Percentiles rank a stretch among this genome's conserved stretches.
Conservation (phyloP, 345 rosid species). For the Luvunga scandens region DNA sequence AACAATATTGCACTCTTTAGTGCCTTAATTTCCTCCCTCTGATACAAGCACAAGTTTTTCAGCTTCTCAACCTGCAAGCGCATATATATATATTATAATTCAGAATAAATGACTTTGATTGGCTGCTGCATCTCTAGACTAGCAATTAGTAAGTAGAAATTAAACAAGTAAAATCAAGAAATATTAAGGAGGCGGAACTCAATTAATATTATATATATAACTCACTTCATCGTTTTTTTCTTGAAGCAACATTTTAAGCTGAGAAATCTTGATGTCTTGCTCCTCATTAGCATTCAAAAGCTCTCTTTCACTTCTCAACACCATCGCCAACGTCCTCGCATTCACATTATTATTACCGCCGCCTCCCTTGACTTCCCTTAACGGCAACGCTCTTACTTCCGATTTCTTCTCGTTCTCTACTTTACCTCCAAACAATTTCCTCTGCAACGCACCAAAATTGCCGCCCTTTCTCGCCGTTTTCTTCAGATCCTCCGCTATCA, state of each 20-base stretch:
- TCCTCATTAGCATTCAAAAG: constrained; percentile 72
- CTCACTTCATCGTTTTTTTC: constrained; percentile 71
- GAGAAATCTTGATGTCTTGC: constrained; percentile 53
- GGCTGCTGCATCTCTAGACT: too few relatives aligned
- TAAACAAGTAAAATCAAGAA: neutral
- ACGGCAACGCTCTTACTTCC: constrained; percentile 61
- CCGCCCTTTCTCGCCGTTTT: constrained; percentile 52
- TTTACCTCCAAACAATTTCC: constrained; percentile 70
- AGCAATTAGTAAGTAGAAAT: too few relatives aligned
- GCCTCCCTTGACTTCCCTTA: constrained; percentile 63
- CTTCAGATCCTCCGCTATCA: constrained; percentile 68
- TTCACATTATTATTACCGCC: constrained; percentile 13
- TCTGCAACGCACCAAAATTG: constrained; percentile 53
- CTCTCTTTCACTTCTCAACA: constrained; percentile 87
- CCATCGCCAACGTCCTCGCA: constrained; percentile 87
- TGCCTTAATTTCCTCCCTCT: constrained; percentile 84
- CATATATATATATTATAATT: too few relatives aligned
- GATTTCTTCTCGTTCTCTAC: constrained; percentile 40
- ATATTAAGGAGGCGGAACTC: too few relatives aligned
- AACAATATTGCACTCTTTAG: constrained; percentile 69
- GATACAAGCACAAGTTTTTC: constrained; percentile 86
- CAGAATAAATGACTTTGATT: too few relatives aligned
- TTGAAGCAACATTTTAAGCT: constrained; percentile 52
- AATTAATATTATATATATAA: too few relatives aligned
- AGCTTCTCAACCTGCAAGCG: constrained; percentile 76